These are phyloP conservation scores for Candida sithepensis DNA, from an alignment of 805 yeast species.

Conservation along the genomic window DNA sequence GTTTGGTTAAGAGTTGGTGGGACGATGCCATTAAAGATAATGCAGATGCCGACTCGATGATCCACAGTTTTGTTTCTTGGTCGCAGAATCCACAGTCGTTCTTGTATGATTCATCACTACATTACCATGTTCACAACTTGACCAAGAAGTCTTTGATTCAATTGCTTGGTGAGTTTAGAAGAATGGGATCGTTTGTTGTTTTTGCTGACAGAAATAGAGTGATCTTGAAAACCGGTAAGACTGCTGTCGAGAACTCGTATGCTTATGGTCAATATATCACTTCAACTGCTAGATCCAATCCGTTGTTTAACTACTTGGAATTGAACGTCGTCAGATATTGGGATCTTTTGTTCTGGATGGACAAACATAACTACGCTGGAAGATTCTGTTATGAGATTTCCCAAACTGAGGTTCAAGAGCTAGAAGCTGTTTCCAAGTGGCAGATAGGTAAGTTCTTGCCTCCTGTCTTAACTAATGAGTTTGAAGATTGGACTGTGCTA, in stretches of 20 bases:
- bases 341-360: conserved; percentile 97
- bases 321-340: conserved; percentile 72
- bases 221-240: conserved; percentile 68
- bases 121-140: conserved; percentile 83
- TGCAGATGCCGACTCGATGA: conserved; percentile 74
- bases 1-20: conserved; percentile 89
- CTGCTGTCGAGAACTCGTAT: conserved; percentile 79
- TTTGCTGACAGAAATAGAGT: conserved; percentile 78
- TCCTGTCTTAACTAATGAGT: conserved; percentile 68
- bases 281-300: conserved; percentile 73
- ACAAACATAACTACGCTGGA: conserved; percentile 84
- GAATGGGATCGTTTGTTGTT: conserved; percentile 75
- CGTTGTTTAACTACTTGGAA: conserved; percentile 80
- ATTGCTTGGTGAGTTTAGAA: conserved; percentile 70
- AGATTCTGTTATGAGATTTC: conserved; percentile 45
- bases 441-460: conserved; percentile 76
- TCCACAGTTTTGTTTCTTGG: conserved; percentile 82
- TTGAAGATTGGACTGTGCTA: conserved; percentile 80
- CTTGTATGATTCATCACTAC: conserved; percentile 73
- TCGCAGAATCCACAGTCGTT: conserved; percentile 70
- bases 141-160: conserved; percentile 81
- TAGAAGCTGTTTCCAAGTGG: conserved; percentile 65
- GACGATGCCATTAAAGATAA: conserved; percentile 73
- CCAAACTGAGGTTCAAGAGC: conserved; percentile 39
- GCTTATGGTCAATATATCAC: conserved; percentile 85